Conservation (phyloP, 2,329 filamentous ascomycete genomes). For the Monilinia fructigena region DNA sequence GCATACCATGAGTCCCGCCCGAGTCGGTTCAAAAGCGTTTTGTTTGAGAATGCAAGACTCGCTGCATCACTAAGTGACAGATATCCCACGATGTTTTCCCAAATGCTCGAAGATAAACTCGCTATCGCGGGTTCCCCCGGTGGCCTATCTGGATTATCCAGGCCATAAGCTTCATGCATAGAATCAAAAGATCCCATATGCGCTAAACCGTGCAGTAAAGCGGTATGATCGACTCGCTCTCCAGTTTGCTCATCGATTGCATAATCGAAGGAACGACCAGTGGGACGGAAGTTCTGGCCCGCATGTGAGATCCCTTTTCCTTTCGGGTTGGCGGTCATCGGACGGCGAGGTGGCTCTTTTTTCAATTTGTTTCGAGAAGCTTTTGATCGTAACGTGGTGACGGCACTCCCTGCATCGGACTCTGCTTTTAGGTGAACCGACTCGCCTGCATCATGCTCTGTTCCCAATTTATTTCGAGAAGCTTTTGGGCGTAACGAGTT, state of each 20-base stretch:
- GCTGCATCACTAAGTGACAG: slow-evolving; percentile 49
- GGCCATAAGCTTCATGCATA: slow-evolving; percentile 24
- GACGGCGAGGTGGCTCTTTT: slow-evolving; percentile 15
- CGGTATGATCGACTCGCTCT: slow-evolving; percentile 39
- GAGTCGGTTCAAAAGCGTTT: slow-evolving; percentile 46
- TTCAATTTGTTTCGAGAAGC: slow-evolving; percentile 17
- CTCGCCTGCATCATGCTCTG: slow-evolving; percentile 3
- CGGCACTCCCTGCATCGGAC: slow-evolving; percentile 8
- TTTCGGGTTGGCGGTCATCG: neutral
- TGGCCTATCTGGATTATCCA: slow-evolving; percentile 28
- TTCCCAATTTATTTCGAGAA: slow-evolving; percentile 15
- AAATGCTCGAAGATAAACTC: slow-evolving; percentile 47
- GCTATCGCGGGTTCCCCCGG: slow-evolving; percentile 46
- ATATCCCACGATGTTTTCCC: slow-evolving; percentile 46
- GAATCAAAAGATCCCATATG: slow-evolving; percentile 37
- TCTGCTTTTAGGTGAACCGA: slow-evolving; percentile 15
- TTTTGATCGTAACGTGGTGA: slow-evolving; percentile 16
- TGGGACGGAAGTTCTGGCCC: slow-evolving; percentile 1
- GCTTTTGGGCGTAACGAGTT: slow-evolving; percentile 19
- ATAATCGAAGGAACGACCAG: slow-evolving; percentile 12
- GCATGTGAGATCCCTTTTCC: slow-evolving; percentile 4
- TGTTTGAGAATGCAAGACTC: slow-evolving; percentile 50
- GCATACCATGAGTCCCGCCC: slow-evolving; percentile 43
- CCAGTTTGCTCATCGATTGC: slow-evolving; percentile 37
- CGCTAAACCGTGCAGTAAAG: slow-evolving; percentile 37